Conservation (phyloP, 345 rosid genomes). For the Viola odorata region DNA sequence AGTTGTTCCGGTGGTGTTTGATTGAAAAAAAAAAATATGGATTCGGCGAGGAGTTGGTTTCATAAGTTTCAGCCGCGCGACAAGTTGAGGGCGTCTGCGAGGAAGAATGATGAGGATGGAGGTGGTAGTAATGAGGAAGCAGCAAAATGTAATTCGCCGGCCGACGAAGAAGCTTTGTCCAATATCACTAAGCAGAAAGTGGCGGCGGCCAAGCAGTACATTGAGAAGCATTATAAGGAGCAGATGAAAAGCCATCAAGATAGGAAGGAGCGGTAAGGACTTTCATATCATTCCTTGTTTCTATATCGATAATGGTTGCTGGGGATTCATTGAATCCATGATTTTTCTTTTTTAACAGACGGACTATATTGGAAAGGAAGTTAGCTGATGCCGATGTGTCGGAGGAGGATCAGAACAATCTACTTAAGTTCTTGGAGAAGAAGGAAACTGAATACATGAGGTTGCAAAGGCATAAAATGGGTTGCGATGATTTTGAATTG, state of each 20-base stretch:
- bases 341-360: constrained; percentile 28
- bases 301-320: neutral
- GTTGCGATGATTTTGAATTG: constrained; percentile 85
- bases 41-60: constrained; percentile 78
- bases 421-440: constrained; percentile 83
- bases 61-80: constrained; percentile 61
- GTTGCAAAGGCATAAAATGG: constrained; percentile 91
- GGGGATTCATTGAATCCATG: neutral
- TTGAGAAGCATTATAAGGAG: constrained; percentile 81
- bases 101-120: constrained; percentile 12
- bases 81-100: constrained; percentile 30
- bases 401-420: constrained; percentile 89
- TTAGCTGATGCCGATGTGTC: constrained; percentile 95
- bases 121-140: neutral
- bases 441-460: constrained; percentile 99
- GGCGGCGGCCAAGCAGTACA: constrained; percentile 87
- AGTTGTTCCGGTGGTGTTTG: neutral
- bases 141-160: neutral
- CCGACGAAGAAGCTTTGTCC: constrained; percentile 14
- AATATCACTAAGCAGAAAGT: constrained; percentile 59
- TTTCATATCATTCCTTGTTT: neutral
- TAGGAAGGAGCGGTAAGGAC: constrained; percentile 58
- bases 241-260: constrained; percentile 82
- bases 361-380: constrained; percentile 71
- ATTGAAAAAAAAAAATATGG: constrained; percentile 42